Base-by-base conservation (phyloP, 768 basidiomycete genomes). In the Trametes cinnabarina region DNA sequence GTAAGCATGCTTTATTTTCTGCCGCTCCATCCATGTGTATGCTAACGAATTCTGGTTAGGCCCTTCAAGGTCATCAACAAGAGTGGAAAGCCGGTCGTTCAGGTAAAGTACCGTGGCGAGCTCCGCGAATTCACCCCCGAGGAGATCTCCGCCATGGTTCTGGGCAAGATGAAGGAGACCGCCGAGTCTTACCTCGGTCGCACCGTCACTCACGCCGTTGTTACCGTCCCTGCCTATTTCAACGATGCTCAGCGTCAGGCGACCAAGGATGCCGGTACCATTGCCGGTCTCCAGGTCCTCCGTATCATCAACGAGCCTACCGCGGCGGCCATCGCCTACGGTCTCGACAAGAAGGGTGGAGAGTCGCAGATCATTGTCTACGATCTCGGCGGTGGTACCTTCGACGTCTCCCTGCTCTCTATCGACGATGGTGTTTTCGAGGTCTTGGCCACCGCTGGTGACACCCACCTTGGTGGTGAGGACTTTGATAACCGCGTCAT, bases 161-260 rank as follows among this genome's bases (percentile, higher is more conserved):
- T 98, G 54, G 78, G 74, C 59, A 98, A 98, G 82, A 98, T 98
- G 96, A 98, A 97, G 83, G 96, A 98, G 80, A 98, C 94, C 25
- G 96, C 96, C 56, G 96, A 98, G 81, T 90, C 94, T 17, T 98
- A 96, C 77, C 90, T 98, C 58, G 94, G 94, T 67, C 84, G 93
- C 69, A 90, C 92, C 74, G 94, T 98, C 71, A 94, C 94, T 59
- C 92, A 98, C 73, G 95, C 96, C 58, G 95, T 98, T 48, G 92
- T 98, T 71, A 98, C 96, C 47, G 96, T 98, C 72, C 96, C 96
- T 46, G 95, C 95, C 55, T 97, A 95, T 83, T 97, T 96, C 86
- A 98, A 98, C 73, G 95, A 98, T 78, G 94, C 96, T 68, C 96
- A 98, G 76, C 92, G 95, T 72, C 96, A 98, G 74, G 96, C 96